Evolutionary conservation across 2,329 filamentous ascomycete species (phyloP), one percentile per base, ranked within the genome.

Genomic region (Fusarium lateritium): DNA sequence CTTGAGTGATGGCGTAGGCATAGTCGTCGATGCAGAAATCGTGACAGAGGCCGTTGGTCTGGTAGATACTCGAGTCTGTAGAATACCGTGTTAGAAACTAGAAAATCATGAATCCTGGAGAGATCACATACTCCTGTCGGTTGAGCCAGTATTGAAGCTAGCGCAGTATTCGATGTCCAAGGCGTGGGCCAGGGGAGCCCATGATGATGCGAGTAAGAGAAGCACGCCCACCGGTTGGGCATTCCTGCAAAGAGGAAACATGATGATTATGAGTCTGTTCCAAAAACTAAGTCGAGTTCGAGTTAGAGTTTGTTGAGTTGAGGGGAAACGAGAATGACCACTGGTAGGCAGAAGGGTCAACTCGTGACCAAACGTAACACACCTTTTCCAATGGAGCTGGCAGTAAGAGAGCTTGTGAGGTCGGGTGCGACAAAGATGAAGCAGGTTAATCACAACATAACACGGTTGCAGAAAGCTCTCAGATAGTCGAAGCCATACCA

Each of bases 41-140:
- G 50, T 83, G 80, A 76, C 92, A 95, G 14, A 89, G 84, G 31
- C 92, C 92, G 71, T 93, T 89, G 21, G 91, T 92, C 76, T 94
- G 91, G 65, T 79, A 91, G 68, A 84, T 85, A 65, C 83, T 86
- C 33, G 77, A 74, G 67, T 88, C 88, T 90, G 62, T 22, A 47
- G 14, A 47, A 9, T 24, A 10, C 46, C 5, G 21, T 19, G 44
- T 60, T 53, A 62, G 44, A 26, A 11, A 9, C 31, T 54, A 34
- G 14, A 19, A 8, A 34, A 3, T 10, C 15, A 19, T 22, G 9
- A 17, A 34, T 21, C n/a, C 7, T 13, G 11, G 19, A 8, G 33
- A 50, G 47, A 2, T 14, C n/a, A 50, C 79, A 39, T 76, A 81
- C 79, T 81, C 67, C 56, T 71, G 17, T 55, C 61, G 21, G 65